These are phyloP conservation scores for Actinidia arguta DNA, from an alignment of 179 eudicot genomes.

Conservation along the genomic window DNA sequence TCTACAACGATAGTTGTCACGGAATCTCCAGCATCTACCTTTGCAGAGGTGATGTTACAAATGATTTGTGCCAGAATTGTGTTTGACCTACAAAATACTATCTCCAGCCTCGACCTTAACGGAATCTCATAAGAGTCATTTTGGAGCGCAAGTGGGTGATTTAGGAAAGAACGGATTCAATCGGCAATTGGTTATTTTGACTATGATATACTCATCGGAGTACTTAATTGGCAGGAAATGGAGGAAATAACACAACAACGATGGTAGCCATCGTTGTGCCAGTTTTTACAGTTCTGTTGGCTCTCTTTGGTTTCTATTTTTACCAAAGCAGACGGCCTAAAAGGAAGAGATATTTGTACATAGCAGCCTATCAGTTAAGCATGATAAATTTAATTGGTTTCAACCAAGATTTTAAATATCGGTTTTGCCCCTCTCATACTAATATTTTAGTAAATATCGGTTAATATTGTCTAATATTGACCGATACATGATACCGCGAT, in stretches of 20 bases:
- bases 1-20: not conserved
- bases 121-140: too few species aligned
- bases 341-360: not conserved
- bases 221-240: conserved; percentile 15
- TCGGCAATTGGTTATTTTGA: not conserved
- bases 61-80: not conserved
- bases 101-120: too few species aligned
- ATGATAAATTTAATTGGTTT: too few species aligned
- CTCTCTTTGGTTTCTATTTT: not conserved
- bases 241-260: not conserved
- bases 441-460: too few species aligned
- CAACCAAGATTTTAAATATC: too few species aligned
- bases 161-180: not conserved
- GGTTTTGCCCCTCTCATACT: too few species aligned
- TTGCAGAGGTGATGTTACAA: conserved; percentile 6
- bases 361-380: too few species aligned
- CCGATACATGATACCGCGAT: too few species aligned
- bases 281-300: not conserved
- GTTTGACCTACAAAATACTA: too few species aligned
- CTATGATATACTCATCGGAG: not conserved
- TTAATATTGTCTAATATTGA: too few species aligned
- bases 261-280: not conserved
- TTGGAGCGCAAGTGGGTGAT: too few species aligned
- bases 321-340: not conserved
- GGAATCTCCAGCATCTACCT: conserved; percentile 16